Evolutionary conservation across 495 filamentous ascomycete genomes (phyloP).

Genomic region (Hypoxylon lenormandii): DNA sequence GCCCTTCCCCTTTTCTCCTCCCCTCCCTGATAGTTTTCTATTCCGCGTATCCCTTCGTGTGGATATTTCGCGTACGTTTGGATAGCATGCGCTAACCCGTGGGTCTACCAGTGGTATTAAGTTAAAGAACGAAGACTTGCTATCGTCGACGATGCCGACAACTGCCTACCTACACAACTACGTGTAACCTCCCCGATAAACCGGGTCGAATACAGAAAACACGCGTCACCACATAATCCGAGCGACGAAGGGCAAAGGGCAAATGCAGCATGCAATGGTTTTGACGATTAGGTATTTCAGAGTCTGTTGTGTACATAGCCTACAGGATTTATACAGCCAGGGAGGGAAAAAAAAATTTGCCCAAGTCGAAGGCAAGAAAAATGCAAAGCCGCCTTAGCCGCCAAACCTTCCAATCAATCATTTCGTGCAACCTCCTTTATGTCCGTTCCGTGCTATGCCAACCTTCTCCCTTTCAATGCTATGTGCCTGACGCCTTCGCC

Average conservation of each 20-base stretch:
- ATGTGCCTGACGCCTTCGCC: conserved; percentile 44
- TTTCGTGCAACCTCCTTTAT: conserved; percentile 21
- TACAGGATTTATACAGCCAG: conserved; percentile 24
- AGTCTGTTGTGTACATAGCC: conserved; percentile 33
- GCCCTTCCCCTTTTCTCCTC: too few species aligned
- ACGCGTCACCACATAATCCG: background rate
- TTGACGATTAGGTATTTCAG: conserved; percentile 32
- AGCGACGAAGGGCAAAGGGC: background rate
- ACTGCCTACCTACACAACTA: too few species aligned
- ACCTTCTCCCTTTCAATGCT: conserved; percentile 40
- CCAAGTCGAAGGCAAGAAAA: conserved; percentile 11
- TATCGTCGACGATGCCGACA: too few species aligned
- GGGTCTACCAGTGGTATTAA: too few species aligned
- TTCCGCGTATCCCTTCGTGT: too few species aligned
- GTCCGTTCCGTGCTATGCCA: conserved; percentile 34
- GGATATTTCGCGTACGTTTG: too few species aligned
- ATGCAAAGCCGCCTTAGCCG: conserved; percentile 21
- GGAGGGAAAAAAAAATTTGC: conserved; percentile 2
- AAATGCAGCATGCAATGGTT: conserved; percentile 6
- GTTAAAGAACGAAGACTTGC: too few species aligned
- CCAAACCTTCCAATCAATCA: conserved; percentile 25
- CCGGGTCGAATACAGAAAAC: too few species aligned
- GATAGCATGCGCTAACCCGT: too few species aligned
- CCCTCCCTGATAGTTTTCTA: too few species aligned
- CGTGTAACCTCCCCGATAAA: too few species aligned